A percentile compares a stretch with the other conserved stretches of the same genome.
Evolutionary conservation across 108 stramenopile species (phyloP).

Genomic region (Fragilariopsis cylindrus): DNA sequence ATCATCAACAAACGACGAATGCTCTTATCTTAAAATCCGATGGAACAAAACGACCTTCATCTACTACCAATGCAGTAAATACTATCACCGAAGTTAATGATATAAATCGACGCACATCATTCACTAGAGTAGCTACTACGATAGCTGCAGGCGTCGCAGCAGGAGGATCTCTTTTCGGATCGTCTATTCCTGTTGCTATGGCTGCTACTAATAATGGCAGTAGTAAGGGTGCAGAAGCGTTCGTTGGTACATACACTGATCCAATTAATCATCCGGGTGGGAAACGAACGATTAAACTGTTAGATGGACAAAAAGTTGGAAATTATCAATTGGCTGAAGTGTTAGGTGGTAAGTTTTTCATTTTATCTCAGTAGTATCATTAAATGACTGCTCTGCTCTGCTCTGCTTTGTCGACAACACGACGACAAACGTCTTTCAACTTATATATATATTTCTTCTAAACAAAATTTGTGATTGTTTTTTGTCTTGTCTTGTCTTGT

Average conservation of each 20-base stretch:
- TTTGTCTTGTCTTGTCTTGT: too few species aligned
- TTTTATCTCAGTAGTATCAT: too few species aligned
- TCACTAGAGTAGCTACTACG: not conserved
- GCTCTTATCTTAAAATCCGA: too few species aligned
- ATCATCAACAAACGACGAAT: too few species aligned
- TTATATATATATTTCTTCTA: too few species aligned
- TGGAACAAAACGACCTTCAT: too few species aligned
- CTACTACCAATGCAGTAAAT: not conserved
- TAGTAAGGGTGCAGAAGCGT: not conserved
- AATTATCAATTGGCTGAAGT: constrained; percentile 56
- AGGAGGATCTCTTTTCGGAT: constrained; percentile 5
- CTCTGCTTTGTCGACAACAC: too few species aligned
- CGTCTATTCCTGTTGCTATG: too few species aligned
- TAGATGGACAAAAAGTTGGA: constrained; percentile 33
- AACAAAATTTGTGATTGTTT: too few species aligned
- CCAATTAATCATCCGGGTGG: constrained; percentile 69
- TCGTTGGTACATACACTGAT: constrained; percentile 51
- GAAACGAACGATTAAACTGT: constrained; percentile 44
- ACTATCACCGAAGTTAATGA: not conserved
- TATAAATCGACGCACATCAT: not conserved
- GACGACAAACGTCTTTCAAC: too few species aligned
- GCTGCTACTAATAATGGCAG: not conserved
- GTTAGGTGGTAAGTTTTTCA: constrained; percentile 43
- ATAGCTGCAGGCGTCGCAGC: not conserved
- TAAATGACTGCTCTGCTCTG: too few species aligned